Evolutionary conservation across 2,329 filamentous ascomycete genomes (phyloP).

Genomic region (Beauveria sp.): DNA sequence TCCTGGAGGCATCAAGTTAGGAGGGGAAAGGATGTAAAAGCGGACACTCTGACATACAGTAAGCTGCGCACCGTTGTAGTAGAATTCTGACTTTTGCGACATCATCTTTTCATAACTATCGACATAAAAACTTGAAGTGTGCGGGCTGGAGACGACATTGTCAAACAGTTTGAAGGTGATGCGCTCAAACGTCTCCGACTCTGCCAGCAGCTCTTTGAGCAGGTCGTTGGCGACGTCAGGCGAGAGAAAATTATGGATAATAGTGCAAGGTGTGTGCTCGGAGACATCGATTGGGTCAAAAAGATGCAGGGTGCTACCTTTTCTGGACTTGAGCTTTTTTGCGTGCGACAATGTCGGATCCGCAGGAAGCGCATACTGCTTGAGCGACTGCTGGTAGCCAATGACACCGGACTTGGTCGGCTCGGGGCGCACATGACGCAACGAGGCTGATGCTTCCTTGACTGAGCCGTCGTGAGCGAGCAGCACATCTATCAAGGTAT

Average conservation of each 20-base stretch:
- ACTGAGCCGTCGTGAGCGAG: slow-evolving; percentile 74
- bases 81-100: slow-evolving; percentile 70
- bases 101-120: slow-evolving; percentile 62
- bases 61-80: slow-evolving; percentile 75
- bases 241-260: slow-evolving; percentile 86
- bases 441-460: slow-evolving; percentile 49
- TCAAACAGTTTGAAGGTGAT: slow-evolving; percentile 83
- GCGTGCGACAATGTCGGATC: slow-evolving; percentile 22
- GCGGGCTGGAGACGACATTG: slow-evolving; percentile 74
- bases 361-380: slow-evolving; percentile 34
- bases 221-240: slow-evolving; percentile 63
- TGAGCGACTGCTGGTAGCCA: slow-evolving; percentile 58
- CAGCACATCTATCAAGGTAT: slow-evolving; percentile 68
- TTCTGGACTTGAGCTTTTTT: slow-evolving; percentile 58
- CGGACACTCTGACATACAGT: slow-evolving; percentile 30
- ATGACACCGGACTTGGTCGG: slow-evolving; percentile 31
- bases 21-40: neutral
- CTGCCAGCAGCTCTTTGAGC: slow-evolving; percentile 65
- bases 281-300: slow-evolving; percentile 77
- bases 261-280: slow-evolving; percentile 78
- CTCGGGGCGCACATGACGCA: slow-evolving; percentile 30
- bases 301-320: slow-evolving; percentile 75
- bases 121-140: slow-evolving; percentile 79
- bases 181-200: slow-evolving; percentile 62
- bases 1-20: slow-evolving; percentile 39